Evolutionary conservation across 345 rosid species (phyloP).

Genomic region (Eucalyptus melliodora): DNA sequence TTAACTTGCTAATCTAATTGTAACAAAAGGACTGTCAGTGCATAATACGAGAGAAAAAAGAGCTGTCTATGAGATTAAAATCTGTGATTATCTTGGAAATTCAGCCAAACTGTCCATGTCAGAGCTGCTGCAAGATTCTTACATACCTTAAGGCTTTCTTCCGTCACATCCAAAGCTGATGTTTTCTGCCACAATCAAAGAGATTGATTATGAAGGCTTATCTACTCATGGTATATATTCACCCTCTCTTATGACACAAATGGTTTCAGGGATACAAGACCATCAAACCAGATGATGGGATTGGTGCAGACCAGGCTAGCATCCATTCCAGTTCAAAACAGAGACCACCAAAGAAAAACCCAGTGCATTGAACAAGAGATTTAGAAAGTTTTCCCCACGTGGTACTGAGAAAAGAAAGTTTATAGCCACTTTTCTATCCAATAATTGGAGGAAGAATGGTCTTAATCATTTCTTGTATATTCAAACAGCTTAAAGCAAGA

Average conservation of each 20-base stretch:
- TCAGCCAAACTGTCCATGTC: not conserved
- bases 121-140: not conserved
- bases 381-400: not conserved
- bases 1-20: not conserved
- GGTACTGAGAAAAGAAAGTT: not conserved
- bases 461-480: not conserved
- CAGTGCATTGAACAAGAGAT: not conserved
- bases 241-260: not conserved
- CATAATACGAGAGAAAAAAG: not conserved
- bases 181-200: conserved; percentile 51
- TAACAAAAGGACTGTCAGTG: not conserved
- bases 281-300: not conserved
- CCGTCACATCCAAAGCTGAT: conserved; percentile 56
- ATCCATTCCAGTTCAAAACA: not conserved
- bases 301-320: not conserved
- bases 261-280: not conserved
- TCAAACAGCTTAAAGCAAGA: not conserved
- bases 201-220: not conserved
- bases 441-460: not conserved
- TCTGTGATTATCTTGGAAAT: not conserved
- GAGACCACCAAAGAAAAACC: not conserved
- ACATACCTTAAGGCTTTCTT: conserved; percentile 68
- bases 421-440: not conserved
- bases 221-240: not conserved
- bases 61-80: not conserved